A percentile compares a stretch with the other conserved stretches of the same genome.
phyloP scores from a whole-genome alignment of 345 rosid species.

The Anacardium occidentale region DNA sequence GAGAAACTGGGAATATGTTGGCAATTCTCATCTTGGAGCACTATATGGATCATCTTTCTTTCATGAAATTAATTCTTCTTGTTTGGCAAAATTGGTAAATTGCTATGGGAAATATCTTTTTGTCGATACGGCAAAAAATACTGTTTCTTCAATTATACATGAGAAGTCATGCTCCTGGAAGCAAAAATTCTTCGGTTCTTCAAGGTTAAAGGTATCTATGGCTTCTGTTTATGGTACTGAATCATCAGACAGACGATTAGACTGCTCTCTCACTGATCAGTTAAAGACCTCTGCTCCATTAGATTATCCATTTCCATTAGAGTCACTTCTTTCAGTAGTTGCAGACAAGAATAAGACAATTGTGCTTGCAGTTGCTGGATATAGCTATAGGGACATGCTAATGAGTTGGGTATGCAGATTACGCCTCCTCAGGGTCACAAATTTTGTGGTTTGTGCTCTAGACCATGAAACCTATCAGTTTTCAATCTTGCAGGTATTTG shows the following conservation, averaged over 20 bases:
- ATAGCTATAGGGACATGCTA: constrained; percentile 88
- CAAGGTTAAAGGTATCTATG: constrained; percentile 39
- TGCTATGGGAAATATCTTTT: constrained; percentile 52
- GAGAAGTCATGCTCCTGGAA: constrained; percentile 30
- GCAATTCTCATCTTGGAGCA: constrained; percentile 69
- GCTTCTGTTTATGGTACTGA: constrained; percentile 43
- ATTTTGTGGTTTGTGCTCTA: constrained; percentile 84
- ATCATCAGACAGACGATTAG: constrained; percentile 29
- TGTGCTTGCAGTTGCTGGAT: constrained; percentile 85
- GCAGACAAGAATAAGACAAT: constrained; percentile 71
- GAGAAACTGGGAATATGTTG: constrained; percentile 71
- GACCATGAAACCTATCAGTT: constrained; percentile 79
- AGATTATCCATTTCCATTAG: constrained; percentile 55
- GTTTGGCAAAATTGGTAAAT: constrained; percentile 53
- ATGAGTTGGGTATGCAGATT: constrained; percentile 98
- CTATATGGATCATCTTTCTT: constrained; percentile 64
- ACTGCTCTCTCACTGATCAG: constrained; percentile 37
- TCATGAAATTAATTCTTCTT: constrained; percentile 35
- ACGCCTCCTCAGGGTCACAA: constrained; percentile 62
- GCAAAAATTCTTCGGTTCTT: constrained; percentile 33
- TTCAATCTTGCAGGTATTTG: constrained; percentile 64
- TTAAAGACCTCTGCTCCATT: constrained; percentile 30
- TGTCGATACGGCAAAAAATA: constrained; percentile 31
- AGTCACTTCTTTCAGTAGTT: constrained; percentile 57
- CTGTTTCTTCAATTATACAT: constrained; percentile 18